Conservation (phyloP, 2,329 filamentous ascomycete species). For the Sordariomycetes sp. region DNA sequence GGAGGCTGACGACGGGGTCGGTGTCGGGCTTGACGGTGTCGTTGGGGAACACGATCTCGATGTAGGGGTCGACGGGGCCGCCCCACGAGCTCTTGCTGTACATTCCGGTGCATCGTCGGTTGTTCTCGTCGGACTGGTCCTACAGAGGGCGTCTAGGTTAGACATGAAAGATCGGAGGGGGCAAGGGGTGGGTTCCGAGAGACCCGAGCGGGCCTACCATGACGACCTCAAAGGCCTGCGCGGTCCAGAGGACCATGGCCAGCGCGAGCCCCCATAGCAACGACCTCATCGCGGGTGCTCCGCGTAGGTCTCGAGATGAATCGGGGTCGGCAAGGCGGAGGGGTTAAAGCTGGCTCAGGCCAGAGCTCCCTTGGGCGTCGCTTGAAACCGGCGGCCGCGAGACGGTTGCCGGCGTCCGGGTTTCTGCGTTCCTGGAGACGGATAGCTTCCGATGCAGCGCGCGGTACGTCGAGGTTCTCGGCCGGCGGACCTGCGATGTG, state of each 20-base stretch:
- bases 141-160: constrained; percentile 18
- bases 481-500: neutral
- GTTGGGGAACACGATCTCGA: constrained; percentile 65
- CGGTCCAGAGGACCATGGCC: constrained; percentile 39
- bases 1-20: constrained; percentile 67
- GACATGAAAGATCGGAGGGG: constrained; percentile 6
- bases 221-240: constrained; percentile 41
- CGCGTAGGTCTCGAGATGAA: constrained; percentile 4
- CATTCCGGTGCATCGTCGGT: constrained; percentile 85
- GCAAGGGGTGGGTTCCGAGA: neutral
- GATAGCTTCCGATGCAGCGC: neutral
- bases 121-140: constrained; percentile 64
- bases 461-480: neutral
- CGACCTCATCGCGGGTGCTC: constrained; percentile 35
- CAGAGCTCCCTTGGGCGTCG: neutral
- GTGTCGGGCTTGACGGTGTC: constrained; percentile 38
- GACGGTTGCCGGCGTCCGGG: neutral
- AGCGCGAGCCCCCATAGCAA: constrained; percentile 33
- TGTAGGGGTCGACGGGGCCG: constrained; percentile 77
- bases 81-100: constrained; percentile 86
- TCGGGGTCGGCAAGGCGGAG: neutral
- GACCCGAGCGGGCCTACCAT: constrained; percentile 28
- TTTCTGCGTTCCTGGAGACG: neutral
- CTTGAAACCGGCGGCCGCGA: neutral
- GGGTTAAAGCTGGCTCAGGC: neutral